These are phyloP conservation scores for Collybia mongolica DNA, from an alignment of 768 basidiomycete genomes.

Conservation along the genomic window DNA sequence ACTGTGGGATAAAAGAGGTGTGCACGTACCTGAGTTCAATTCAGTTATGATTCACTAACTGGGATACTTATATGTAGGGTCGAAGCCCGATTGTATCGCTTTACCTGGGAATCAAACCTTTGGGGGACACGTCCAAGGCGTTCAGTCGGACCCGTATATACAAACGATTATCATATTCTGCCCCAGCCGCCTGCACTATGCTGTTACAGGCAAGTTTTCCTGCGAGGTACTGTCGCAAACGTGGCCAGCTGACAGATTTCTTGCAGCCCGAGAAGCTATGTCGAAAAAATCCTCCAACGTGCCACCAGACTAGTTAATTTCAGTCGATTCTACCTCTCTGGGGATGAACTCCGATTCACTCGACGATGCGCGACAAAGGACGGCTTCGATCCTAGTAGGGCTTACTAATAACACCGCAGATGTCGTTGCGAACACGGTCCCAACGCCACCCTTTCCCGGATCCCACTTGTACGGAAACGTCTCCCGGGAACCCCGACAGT, in stretches of 20 bases:
- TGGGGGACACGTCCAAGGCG: not conserved
- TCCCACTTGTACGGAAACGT: conserved; percentile 12
- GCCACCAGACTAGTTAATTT: conserved; percentile 16
- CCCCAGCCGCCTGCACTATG: not conserved
- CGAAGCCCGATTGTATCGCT: not conserved
- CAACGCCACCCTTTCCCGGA: conserved; percentile 15
- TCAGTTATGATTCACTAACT: not conserved
- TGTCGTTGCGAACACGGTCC: conserved; percentile 9
- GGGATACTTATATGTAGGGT: not conserved
- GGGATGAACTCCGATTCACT: not conserved
- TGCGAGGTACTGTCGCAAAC: not conserved
- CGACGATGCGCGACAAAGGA: conserved; percentile 2
- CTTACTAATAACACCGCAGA: conserved; percentile 9
- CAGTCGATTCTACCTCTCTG: conserved; percentile 14
- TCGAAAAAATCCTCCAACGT: not conserved
- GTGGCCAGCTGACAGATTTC: not conserved
- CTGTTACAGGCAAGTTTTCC: not conserved
- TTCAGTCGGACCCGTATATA: not conserved
- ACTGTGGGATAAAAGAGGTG: conserved; percentile 3
- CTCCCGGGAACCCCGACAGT: conserved; percentile 5
- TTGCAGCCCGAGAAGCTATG: not conserved
- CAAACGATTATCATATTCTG: not conserved
- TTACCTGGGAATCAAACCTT: not conserved
- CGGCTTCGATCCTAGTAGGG: conserved; percentile 8
- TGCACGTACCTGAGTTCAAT: not conserved